These are phyloP conservation scores for Panicum virgatum DNA, from an alignment of 202 grass and related monocot genomes.

Conservation along the genomic window DNA sequence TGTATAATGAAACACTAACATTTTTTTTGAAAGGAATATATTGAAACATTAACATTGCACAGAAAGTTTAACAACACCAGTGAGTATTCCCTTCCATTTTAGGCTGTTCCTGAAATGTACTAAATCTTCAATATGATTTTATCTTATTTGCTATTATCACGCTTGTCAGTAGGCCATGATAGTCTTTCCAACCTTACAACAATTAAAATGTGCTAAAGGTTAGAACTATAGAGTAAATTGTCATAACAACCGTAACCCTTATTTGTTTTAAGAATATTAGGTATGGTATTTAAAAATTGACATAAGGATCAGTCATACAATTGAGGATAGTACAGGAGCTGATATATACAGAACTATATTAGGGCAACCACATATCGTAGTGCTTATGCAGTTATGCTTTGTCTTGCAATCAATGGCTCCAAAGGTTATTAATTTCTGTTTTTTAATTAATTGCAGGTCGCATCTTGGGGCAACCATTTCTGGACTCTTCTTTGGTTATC, in stretches of 20 bases:
- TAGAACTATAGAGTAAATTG: not conserved
- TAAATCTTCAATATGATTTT: not conserved
- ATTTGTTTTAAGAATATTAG: not conserved
- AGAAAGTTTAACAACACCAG: not conserved
- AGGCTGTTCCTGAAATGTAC: not conserved
- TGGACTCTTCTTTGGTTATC: constrained; percentile 64
- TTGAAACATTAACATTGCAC: not conserved
- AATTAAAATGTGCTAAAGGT: not conserved
- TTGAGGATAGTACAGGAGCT: not conserved
- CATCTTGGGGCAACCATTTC: constrained; percentile 64
- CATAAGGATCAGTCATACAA: not conserved
- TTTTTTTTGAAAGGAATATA: no score
- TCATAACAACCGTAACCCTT: not conserved
- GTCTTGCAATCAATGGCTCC: not conserved
- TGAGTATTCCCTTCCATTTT: not conserved
- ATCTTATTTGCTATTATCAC: not conserved
- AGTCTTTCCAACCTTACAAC: not conserved
- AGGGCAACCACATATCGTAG: not conserved
- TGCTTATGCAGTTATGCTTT: not conserved
- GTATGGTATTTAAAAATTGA: not conserved
- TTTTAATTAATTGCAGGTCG: constrained; percentile 46
- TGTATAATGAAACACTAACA: not conserved
- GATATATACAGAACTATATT: not conserved
- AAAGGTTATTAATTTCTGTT: not conserved
- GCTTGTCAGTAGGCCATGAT: not conserved